Evolutionary conservation across 139 green algal species (phyloP).

Genomic region (Tetratostichococcus sp.): DNA sequence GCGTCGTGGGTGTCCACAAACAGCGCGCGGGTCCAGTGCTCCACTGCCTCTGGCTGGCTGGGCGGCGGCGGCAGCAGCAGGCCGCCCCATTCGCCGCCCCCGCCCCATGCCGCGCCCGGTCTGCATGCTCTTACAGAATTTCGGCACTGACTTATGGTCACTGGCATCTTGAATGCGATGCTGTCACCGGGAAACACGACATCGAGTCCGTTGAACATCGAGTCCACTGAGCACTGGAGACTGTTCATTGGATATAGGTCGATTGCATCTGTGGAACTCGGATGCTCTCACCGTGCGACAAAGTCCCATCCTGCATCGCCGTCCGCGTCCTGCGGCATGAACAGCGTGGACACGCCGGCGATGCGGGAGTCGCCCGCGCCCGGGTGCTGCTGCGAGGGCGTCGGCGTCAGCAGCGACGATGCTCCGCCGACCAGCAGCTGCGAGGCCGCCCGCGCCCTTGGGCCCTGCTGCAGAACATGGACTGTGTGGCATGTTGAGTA

Average conservation of each 20-base stretch:
- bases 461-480: neutral
- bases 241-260: too few species aligned
- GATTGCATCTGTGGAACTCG: too few species aligned
- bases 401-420: neutral
- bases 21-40: conserved; percentile 4
- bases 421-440: neutral
- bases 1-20: neutral
- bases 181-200: too few species aligned
- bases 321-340: neutral
- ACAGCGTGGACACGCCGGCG: neutral
- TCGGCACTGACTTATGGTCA: neutral
- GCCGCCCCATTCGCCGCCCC: neutral
- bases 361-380: neutral
- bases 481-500: too few species aligned
- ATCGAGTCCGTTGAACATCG: too few species aligned
- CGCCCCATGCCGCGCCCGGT: neutral
- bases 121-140: neutral
- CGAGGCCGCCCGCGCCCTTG: neutral
- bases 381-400: neutral
- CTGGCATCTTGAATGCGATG: too few species aligned
- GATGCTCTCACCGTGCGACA: neutral
- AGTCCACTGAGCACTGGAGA: too few species aligned
- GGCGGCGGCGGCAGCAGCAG: neutral
- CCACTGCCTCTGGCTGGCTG: conserved; percentile 2
- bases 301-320: neutral